Evolutionary conservation across 345 rosid genomes (phyloP), one percentile per base, ranked within the genome.

Genomic region (Triadica sebifera): DNA sequence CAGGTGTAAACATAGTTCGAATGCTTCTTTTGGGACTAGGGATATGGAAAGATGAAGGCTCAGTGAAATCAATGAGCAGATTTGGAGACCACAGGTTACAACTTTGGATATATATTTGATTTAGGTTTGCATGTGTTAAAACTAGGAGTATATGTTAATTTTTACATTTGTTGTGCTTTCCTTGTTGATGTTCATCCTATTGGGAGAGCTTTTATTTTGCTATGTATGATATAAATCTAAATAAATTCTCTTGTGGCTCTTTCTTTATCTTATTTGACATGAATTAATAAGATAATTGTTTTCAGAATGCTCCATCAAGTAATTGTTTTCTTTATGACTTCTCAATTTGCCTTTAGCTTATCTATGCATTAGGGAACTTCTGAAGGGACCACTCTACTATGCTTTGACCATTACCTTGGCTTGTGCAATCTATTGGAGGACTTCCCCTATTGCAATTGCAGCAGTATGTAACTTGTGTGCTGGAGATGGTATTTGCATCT

Each of bases 41-140:
- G 69, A 75, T 91, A 49, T 81, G 80, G 90, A 90, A 93, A 72
- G 92, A 93, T 77, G 92, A 91, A 84, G 96, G 91, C 73, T 90
- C 85, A 0, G 93, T 93, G 77, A 90, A 91, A 90, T 91, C 99
- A 67, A 95, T 93, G 97, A 90, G 98, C 85, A 88, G 99, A 89
- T 84, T 82, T 51, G 98, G 99, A 72, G 89, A 95, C 74, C 83
- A 74, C 86, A 91, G 99, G 99, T 93, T 76, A 55, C 59, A 58
- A 61, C 41, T 56, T 69, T 10, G 12, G 46, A 62, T 63, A 50
- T 52, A 55, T 58, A 37, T 25, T 57, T 69, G 20, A 65, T 71
- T 62, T 38, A 46, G 5, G 22, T n/a, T 12, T 37, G 8, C 25
- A 53, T 66, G 43, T 60, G 10, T 53, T 20, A 72, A 41, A 51